Percentiles rank a stretch among this genome's conserved stretches.
Evolutionary conservation across 768 basidiomycete genomes (phyloP).

Genomic region (Lactifluus echinatus): DNA sequence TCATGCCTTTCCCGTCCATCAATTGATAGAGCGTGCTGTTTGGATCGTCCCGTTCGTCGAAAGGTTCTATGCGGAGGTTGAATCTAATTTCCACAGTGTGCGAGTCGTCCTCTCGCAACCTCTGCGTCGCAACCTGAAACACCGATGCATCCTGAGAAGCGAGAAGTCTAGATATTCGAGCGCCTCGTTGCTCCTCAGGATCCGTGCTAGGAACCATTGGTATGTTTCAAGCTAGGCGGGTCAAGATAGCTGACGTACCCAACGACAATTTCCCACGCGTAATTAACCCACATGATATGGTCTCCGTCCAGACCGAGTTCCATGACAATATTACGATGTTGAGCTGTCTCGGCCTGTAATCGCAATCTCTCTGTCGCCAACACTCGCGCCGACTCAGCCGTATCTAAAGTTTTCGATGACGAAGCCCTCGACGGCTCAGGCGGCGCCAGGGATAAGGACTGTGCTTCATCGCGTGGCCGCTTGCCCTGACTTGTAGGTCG

Average conservation of each 20-base stretch:
- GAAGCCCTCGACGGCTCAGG: constrained; percentile 20
- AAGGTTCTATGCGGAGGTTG: constrained; percentile 69
- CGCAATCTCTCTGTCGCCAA: constrained; percentile 82
- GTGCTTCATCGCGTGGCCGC: constrained; percentile 43
- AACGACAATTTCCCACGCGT: constrained; percentile 88
- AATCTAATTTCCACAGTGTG: constrained; percentile 92
- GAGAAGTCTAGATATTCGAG: constrained; percentile 74
- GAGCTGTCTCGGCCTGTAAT: constrained; percentile 87
- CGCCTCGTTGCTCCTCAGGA: constrained; percentile 67
- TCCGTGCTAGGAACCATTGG: constrained; percentile 50
- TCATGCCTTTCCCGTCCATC: constrained; percentile 98
- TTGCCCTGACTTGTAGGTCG: constrained; percentile 44
- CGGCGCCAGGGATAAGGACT: constrained; percentile 20
- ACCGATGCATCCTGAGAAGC: constrained; percentile 72
- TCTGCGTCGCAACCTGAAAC: constrained; percentile 79
- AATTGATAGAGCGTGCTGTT: constrained; percentile 56
- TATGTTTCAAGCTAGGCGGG: constrained; percentile 6
- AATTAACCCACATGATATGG: constrained; percentile 92
- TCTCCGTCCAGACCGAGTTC: constrained; percentile 93
- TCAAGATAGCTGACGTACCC: constrained; percentile 45
- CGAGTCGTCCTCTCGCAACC: constrained; percentile 83
- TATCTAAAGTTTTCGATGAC: constrained; percentile 44
- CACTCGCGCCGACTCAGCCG: constrained; percentile 70
- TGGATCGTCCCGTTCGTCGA: constrained; percentile 41
- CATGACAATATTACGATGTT: constrained; percentile 92